Conservation (phyloP, 2,329 filamentous ascomycete species). For the Kalmusia sp. region DNA sequence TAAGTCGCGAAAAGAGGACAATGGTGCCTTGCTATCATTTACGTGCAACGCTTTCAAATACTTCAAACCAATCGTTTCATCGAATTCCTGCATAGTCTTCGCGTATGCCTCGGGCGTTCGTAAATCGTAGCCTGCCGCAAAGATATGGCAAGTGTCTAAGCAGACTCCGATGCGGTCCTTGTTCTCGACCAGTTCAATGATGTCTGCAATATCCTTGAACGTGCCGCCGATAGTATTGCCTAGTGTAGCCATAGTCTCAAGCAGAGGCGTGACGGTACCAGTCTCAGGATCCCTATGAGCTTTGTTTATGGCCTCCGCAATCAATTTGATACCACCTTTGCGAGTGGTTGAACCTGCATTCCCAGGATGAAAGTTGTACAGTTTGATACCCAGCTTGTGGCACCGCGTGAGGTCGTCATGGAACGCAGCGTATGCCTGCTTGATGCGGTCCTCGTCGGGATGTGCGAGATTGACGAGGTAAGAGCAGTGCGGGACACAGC, state of each 20-base stretch:
- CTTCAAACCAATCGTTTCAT: conserved; percentile 74
- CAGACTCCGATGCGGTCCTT: conserved; percentile 90
- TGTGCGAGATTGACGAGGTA: conserved; percentile 97
- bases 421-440: conserved; percentile 85
- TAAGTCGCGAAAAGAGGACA: conserved; percentile 81
- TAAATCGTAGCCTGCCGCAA: conserved; percentile 92
- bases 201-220: conserved; percentile 85
- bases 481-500: conserved; percentile 89
- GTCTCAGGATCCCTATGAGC: conserved; percentile 75
- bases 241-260: conserved; percentile 92
- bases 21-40: conserved; percentile 94
- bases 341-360: conserved; percentile 73
- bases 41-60: conserved; percentile 89
- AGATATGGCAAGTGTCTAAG: conserved; percentile 95
- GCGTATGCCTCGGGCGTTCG: conserved; percentile 76
- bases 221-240: conserved; percentile 86
- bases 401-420: conserved; percentile 87
- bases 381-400: conserved; percentile 80
- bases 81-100: conserved; percentile 77
- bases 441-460: conserved; percentile 77
- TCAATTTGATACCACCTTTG: conserved; percentile 74
- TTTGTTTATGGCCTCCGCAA: conserved; percentile 82
- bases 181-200: conserved; percentile 80
- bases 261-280: conserved; percentile 76
- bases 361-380: conserved; percentile 99